Conservation (phyloP, 495 filamentous ascomycete genomes). For the Hypoxylon fuscum region DNA sequence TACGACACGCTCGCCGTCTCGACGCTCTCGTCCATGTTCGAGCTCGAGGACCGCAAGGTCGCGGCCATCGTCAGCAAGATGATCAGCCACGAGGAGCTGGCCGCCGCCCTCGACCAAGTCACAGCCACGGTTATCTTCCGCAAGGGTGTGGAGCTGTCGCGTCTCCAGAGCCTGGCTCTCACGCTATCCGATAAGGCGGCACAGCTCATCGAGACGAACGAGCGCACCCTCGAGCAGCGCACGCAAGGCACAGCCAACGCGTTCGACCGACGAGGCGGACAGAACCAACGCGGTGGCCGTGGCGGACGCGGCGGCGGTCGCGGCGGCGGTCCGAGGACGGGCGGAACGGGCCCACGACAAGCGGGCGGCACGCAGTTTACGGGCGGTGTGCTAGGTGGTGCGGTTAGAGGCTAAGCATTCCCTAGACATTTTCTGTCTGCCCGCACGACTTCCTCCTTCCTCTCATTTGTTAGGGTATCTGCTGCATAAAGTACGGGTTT, state of each 20-base stretch:
- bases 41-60: slow-evolving; percentile 88
- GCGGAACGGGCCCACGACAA: slow-evolving; percentile 62
- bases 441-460: slow-evolving; percentile 20
- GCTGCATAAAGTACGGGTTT: slow-evolving; percentile 44
- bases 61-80: slow-evolving; percentile 96
- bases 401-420: slow-evolving; percentile 61
- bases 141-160: slow-evolving; percentile 97
- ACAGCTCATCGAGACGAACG: slow-evolving; percentile 94
- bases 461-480: slow-evolving; percentile 37
- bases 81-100: slow-evolving; percentile 98
- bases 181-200: slow-evolving; percentile 96
- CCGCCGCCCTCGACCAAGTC: slow-evolving; percentile 96
- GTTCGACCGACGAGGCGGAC: slow-evolving; percentile 86
- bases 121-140: slow-evolving; percentile 98
- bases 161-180: slow-evolving; percentile 93
- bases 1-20: slow-evolving; percentile 93
- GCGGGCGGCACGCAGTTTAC: slow-evolving; percentile 67
- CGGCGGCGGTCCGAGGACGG: slow-evolving; percentile 69
- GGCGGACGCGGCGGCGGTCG: slow-evolving; percentile 71
- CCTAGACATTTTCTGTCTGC: no score
- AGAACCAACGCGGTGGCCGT: slow-evolving; percentile 74
- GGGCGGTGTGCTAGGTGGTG: slow-evolving; percentile 64
- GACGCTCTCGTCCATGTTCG: slow-evolving; percentile 93
- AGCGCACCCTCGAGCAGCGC: slow-evolving; percentile 94
- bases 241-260: slow-evolving; percentile 95